Conservation (phyloP, 2,329 filamentous ascomycete genomes). For the Purpureocillium lavendulum region DNA sequence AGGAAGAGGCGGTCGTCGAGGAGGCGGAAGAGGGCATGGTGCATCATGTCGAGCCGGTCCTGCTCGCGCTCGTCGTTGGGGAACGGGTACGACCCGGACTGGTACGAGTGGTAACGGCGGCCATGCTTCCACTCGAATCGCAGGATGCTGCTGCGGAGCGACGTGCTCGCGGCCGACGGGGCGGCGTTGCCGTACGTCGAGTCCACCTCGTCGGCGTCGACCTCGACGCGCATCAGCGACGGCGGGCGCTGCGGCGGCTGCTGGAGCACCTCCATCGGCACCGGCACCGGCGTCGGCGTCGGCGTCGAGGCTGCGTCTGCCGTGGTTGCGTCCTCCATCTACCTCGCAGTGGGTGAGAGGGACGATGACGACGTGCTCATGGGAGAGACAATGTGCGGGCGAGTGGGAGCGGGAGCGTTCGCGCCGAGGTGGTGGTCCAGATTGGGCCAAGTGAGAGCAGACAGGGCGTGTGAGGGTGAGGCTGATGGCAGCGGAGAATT, state of each 20-base stretch:
- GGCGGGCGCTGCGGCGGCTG: not conserved
- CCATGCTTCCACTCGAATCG: constrained; percentile 30
- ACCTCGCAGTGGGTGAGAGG: no score
- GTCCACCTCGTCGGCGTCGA: constrained; percentile 7
- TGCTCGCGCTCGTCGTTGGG: constrained; percentile 30
- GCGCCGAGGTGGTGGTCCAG: no score
- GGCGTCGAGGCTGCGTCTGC: no score
- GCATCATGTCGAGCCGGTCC: constrained; percentile 28
- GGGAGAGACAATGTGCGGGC: no score
- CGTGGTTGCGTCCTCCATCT: no score
- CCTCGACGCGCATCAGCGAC: not conserved
- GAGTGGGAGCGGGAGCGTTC: no score
- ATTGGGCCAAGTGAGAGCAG: no score
- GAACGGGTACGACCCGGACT: constrained; percentile 25
- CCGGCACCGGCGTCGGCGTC: no score
- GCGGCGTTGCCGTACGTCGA: constrained; percentile 7
- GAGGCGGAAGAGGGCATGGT: constrained; percentile 23
- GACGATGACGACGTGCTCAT: no score
- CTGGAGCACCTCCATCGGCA: no score
- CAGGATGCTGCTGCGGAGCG: constrained; percentile 23
- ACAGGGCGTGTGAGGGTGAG: no score
- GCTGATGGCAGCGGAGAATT: no score
- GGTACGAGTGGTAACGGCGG: constrained; percentile 30
- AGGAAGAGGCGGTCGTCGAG: constrained; percentile 25
- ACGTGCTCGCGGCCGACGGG: constrained; percentile 10